Conservation (phyloP, 2,329 filamentous ascomycete species). For the Cucurbitaria berberidis region DNA sequence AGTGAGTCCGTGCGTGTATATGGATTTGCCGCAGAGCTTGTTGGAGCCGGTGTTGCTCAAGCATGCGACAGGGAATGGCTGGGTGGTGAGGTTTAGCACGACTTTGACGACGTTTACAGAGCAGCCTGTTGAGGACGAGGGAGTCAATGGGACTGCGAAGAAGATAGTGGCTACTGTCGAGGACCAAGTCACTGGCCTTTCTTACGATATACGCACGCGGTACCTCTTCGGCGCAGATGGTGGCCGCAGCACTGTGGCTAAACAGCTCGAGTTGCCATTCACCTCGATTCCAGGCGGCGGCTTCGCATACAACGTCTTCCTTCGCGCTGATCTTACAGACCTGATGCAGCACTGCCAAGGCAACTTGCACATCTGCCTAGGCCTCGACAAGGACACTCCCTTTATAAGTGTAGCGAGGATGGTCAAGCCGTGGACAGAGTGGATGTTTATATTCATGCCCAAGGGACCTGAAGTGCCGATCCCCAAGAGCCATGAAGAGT, state of each 20-base stretch:
- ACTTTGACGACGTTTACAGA: conserved; percentile 37
- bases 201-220: conserved; percentile 58
- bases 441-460: conserved; percentile 45
- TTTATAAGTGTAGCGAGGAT: conserved; percentile 61
- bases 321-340: conserved; percentile 59
- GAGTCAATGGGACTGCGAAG: not conserved
- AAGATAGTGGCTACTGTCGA: conserved; percentile 46
- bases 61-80: conserved; percentile 46
- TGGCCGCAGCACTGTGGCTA: conserved; percentile 54
- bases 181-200: conserved; percentile 44
- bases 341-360: conserved; percentile 59
- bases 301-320: conserved; percentile 58
- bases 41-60: conserved; percentile 53
- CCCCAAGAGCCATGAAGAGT: conserved; percentile 11
- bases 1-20: conserved; percentile 51
- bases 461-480: conserved; percentile 11
- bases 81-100: conserved; percentile 51
- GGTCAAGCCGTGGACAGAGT: conserved; percentile 69
- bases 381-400: conserved; percentile 60
- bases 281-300: conserved; percentile 55
- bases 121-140: conserved; percentile 10
- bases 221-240: conserved; percentile 68
- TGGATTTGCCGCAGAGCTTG: conserved; percentile 54
- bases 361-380: conserved; percentile 67
- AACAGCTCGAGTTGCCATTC: conserved; percentile 56